Evolutionary conservation across 179 eudicot species (phyloP).

Genomic region (Beta macrorhiza): DNA sequence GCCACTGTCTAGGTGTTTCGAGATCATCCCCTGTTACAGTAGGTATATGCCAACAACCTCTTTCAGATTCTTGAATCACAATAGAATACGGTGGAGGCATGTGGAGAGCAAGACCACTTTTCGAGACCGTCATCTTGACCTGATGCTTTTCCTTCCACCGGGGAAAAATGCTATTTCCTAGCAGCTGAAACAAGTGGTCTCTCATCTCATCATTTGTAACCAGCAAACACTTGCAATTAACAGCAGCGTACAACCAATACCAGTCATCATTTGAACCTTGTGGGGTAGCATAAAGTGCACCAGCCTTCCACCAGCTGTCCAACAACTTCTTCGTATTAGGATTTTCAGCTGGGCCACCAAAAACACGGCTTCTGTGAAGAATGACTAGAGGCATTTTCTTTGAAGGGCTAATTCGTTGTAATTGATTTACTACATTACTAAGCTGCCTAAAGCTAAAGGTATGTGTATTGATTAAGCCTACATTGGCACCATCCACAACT

Average conservation of each 20-base stretch:
- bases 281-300: conserved; percentile 77
- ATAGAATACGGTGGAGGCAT: conserved; percentile 91
- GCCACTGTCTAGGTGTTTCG: conserved; percentile 74
- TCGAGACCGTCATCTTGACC: conserved; percentile 59
- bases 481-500: conserved; percentile 86
- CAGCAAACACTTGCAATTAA: conserved; percentile 45
- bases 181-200: conserved; percentile 54
- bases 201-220: conserved; percentile 58
- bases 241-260: conserved; percentile 63
- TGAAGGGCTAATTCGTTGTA: conserved; percentile 57
- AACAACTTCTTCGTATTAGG: conserved; percentile 55
- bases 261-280: conserved; percentile 91
- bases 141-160: conserved; percentile 65
- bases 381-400: conserved; percentile 76
- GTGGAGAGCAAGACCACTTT: conserved; percentile 46
- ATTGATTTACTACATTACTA: conserved; percentile 49
- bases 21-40: conserved; percentile 72
- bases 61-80: conserved; percentile 84
- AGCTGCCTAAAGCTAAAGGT: conserved; percentile 64
- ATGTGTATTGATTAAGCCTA: conserved; percentile 48
- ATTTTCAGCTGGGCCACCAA: conserved; percentile 56
- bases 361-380: conserved; percentile 64
- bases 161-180: conserved; percentile 49
- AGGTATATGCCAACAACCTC: conserved; percentile 86
- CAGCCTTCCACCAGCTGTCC: conserved; percentile 59